These are phyloP conservation scores for Candida morakotiae DNA, from an alignment of 805 yeast genomes.

Conservation along the genomic window DNA sequence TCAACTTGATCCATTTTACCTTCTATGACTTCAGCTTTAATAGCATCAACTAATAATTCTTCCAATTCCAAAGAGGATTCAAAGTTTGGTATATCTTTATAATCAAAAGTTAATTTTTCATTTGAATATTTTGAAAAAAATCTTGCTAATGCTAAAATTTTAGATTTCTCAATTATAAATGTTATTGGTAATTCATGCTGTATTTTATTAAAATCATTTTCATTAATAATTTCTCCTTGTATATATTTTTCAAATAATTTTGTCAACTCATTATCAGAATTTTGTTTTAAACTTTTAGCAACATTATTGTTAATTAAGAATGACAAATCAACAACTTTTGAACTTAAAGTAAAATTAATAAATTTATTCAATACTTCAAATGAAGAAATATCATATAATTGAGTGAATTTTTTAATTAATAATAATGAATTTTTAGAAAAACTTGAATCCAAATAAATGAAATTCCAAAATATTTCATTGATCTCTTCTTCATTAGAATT, in stretches of 20 bases:
- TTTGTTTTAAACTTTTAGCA: slow-evolving; percentile 25
- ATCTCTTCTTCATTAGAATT: slow-evolving; percentile 26
- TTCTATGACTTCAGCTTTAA: slow-evolving; percentile 41
- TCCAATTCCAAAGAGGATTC: slow-evolving; percentile 32
- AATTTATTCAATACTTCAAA: slow-evolving; percentile 24
- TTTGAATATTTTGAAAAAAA: slow-evolving; percentile 20
- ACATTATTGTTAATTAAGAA: slow-evolving; percentile 40
- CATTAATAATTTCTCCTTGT: slow-evolving; percentile 26
- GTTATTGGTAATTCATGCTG: slow-evolving; percentile 18
- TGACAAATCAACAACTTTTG: slow-evolving; percentile 36
- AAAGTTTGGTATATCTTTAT: slow-evolving; percentile 32
- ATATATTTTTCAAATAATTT: slow-evolving; percentile 29
- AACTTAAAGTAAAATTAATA: slow-evolving; percentile 32
- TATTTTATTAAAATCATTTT: slow-evolving; percentile 13
- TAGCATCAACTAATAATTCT: slow-evolving; percentile 36
- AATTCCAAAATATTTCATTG: slow-evolving; percentile 33
- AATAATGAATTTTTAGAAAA: slow-evolving; percentile 28
- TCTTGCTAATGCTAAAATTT: slow-evolving; percentile 37
- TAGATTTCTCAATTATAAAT: slow-evolving; percentile 30
- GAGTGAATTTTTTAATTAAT: slow-evolving; percentile 33
- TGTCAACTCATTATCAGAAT: slow-evolving; percentile 24
- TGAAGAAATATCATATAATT: slow-evolving; percentile 17
- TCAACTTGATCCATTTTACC: slow-evolving; percentile 44
- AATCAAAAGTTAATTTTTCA: slow-evolving; percentile 26
- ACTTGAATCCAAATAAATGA: slow-evolving; percentile 30